phyloP scores from a whole-genome alignment of 805 yeast species.

The Teunomyces cretensis region DNA sequence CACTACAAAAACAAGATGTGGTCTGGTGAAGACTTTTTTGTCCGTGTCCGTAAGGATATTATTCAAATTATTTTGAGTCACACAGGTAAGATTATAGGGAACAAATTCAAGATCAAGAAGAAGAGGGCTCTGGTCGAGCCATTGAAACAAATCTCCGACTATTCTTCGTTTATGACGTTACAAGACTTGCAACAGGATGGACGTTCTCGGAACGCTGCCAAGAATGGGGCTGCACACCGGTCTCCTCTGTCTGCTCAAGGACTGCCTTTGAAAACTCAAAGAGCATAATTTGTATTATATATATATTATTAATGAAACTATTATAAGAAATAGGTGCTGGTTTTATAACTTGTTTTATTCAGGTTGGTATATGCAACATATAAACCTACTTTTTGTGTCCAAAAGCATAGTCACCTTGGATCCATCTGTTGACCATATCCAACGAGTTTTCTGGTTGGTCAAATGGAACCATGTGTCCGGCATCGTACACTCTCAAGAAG shows the following conservation, averaged over 20 bases:
- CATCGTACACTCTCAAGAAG: conserved; percentile 23
- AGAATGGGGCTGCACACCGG: conserved; percentile 1
- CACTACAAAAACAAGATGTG: conserved; percentile 62
- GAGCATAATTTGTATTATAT: not conserved
- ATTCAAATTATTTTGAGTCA: conserved; percentile 58
- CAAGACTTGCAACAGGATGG: conserved; percentile 38
- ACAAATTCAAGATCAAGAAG: conserved; percentile 56
- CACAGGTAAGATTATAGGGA: conserved; percentile 77
- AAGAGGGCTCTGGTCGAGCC: conserved; percentile 27
- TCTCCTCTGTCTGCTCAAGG: not conserved
- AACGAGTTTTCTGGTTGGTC: conserved; percentile 21
- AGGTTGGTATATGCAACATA: too few species aligned
- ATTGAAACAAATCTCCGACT: conserved; percentile 40
- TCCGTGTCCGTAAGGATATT: conserved; percentile 61
- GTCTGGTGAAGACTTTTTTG: conserved; percentile 67
- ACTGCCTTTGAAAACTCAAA: not conserved
- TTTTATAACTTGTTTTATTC: too few species aligned
- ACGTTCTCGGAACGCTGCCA: conserved; percentile 19
- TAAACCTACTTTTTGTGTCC: conserved; percentile 1
- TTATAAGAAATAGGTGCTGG: too few species aligned
- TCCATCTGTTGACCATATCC: conserved; percentile 25
- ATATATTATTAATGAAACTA: not conserved
- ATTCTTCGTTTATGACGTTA: conserved; percentile 36
- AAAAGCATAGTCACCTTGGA: conserved; percentile 20
- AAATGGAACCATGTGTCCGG: conserved; percentile 26